Base-by-base conservation (phyloP, 1,284 basidiomycete genomes). In the Testicularia cyperi region DNA sequence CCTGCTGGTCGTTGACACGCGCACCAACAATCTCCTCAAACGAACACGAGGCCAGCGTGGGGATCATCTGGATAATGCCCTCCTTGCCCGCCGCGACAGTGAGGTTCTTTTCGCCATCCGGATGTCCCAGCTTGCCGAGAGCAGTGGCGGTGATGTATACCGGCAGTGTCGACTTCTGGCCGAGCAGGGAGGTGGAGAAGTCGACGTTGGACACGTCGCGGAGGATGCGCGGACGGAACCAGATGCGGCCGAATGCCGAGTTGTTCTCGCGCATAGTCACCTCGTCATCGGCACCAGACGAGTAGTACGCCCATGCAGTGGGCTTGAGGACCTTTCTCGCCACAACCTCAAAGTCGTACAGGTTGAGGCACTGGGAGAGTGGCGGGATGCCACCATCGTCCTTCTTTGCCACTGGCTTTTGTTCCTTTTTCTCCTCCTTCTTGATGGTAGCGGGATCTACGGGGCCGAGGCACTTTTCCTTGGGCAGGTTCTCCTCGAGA, bases 221-320 rank as follows among this genome's bases (percentile, higher is more conserved):
- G 8, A 96, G 80, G 30, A 96, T 81, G 13, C 90, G 84, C 10
- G 92, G 92, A 14, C 92, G 83, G 81, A 96, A 95, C 91, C 92
- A 96, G 65, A 96, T 82, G 44, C 88, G 87, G 83, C 87, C 90
- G 74, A 87, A 96, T 0, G 89, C 90, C 36, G 84, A 82, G 47
- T 87, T 86, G 73, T 95, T 95, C 77, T 96, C 91, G 19, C 91
- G 82, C 77, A 78, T 74, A 7, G 79, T 79, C 43, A 78, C 74
- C 32, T 69, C 77, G 83, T 83, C 25, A 87, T 92, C 74, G 2
- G 74, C 70, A 18, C 72, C 74, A 6, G 69, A 72, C 9, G 72
- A 75, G 55, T 76, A 76, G 69, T 76, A 76, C 1, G 74, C 74
- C 74, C 74, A 76, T 0, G 74, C 74, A 15, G 68, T 61, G 5